A percentile compares a stretch with the other conserved stretches of the same genome.
Conservation (phyloP, 1,284 basidiomycete genomes). For the Trichosporon ovoides region DNA sequence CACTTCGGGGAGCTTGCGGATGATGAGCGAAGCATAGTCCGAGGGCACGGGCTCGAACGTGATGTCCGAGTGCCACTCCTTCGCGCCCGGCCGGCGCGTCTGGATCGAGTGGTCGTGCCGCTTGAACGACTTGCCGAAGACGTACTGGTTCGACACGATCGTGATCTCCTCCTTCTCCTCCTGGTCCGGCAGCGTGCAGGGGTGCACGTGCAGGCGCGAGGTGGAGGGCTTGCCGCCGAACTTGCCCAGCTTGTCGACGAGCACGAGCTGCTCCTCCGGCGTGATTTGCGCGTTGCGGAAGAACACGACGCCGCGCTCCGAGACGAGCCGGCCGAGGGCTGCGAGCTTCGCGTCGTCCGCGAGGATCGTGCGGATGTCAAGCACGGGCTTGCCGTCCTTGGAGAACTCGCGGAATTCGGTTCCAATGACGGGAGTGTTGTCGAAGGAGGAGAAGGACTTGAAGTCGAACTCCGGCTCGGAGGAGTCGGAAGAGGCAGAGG, state of each 20-base stretch:
- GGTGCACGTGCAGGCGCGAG: conserved; percentile 60
- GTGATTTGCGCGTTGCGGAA: conserved; percentile 57
- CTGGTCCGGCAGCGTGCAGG: conserved; percentile 53
- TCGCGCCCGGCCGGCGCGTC: conserved; percentile 8
- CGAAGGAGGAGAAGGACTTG: conserved; percentile 27
- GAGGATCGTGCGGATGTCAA: conserved; percentile 30
- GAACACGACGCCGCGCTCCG: conserved; percentile 66
- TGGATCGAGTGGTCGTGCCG: conserved; percentile 13
- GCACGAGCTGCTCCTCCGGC: conserved; percentile 50
- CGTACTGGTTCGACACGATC: conserved; percentile 51
- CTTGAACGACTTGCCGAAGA: conserved; percentile 36
- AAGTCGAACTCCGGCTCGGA: conserved; percentile 8
- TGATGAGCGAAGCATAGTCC: conserved; percentile 59
- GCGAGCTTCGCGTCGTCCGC: conserved; percentile 26
- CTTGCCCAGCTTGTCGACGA: conserved; percentile 54
- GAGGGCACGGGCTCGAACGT: conserved; percentile 63
- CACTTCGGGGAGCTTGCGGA: conserved; percentile 56
- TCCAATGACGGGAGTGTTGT: conserved; percentile 39
- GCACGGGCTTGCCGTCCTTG: conserved; percentile 23
- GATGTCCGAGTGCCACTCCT: conserved; percentile 53
- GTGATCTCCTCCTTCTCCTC: conserved; percentile 52
- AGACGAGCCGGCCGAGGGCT: conserved; percentile 48
- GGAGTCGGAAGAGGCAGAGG: not conserved
- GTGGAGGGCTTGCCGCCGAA: conserved; percentile 57
- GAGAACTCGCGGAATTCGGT: conserved; percentile 42